Percentiles rank a stretch among this genome's conserved stretches.
Evolutionary conservation across 2,329 filamentous ascomycete genomes (phyloP).

Genomic region (Fusarium sp.): DNA sequence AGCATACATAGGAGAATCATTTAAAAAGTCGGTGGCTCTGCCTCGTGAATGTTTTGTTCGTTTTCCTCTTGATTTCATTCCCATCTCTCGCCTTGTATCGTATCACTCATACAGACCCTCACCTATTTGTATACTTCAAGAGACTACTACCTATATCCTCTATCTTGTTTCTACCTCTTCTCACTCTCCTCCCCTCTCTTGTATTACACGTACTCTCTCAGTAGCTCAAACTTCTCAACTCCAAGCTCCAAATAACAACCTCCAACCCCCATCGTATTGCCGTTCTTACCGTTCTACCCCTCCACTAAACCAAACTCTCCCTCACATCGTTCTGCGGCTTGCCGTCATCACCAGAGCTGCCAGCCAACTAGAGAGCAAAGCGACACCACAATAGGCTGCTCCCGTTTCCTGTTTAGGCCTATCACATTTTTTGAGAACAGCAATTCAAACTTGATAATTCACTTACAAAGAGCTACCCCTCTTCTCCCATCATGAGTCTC

Average conservation of each 20-base stretch:
- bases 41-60: conserved; percentile 2
- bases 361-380: conserved; percentile 31
- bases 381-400: conserved; percentile 24
- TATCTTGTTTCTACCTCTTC: too few relatives aligned
- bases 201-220: conserved; percentile 14
- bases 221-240: neutral
- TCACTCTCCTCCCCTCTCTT: neutral
- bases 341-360: conserved; percentile 35
- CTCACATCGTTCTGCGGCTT: conserved; percentile 22
- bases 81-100: neutral
- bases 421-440: neutral
- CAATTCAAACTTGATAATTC: too few relatives aligned
- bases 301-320: conserved; percentile 23
- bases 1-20: conserved; percentile 9
- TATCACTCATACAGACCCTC: conserved; percentile 1
- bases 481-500: conserved; percentile 45
- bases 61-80: conserved; percentile 10
- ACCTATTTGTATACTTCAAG: neutral
- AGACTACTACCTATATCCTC: neutral
- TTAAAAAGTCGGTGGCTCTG: conserved; percentile 43
- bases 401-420: conserved; percentile 26
- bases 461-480: conserved; percentile 21
- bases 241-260: too few relatives aligned
- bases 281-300: conserved; percentile 33
- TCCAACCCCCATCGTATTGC: conserved; percentile 8